Conservation (phyloP, 108 stramenopile species). For the Parmales sp. region DNA sequence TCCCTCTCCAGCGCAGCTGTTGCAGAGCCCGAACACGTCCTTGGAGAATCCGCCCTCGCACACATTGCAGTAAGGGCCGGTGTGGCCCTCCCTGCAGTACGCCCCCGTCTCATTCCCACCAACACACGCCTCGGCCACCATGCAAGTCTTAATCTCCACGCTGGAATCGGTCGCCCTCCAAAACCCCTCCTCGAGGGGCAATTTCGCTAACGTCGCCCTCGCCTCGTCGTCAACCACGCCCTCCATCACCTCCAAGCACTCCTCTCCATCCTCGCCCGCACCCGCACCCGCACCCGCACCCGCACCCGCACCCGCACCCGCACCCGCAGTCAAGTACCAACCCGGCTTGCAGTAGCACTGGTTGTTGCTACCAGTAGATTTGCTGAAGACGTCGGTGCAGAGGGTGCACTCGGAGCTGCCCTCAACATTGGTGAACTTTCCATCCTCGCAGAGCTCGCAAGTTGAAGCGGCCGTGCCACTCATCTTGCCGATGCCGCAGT, state of each 20-base stretch:
- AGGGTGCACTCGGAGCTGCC: background rate
- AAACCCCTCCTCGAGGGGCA: background rate
- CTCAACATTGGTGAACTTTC: background rate
- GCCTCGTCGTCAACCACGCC: background rate
- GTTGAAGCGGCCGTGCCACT: background rate
- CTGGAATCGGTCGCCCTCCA: background rate
- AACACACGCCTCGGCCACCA: background rate
- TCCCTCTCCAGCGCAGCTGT: background rate
- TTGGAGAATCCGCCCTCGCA: background rate
- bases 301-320: no score
- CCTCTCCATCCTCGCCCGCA: no score
- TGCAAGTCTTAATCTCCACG: background rate
- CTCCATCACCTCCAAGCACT: no score
- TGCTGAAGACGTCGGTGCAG: conserved; percentile 6
- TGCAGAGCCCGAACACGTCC: background rate
- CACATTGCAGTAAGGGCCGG: conserved; percentile 6
- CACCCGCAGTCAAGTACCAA: no score
- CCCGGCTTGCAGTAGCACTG: no score
- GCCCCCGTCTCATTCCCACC: background rate
- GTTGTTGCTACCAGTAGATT: no score
- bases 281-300: no score
- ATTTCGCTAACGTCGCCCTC: background rate
- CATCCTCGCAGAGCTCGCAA: background rate
- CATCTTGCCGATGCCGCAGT: background rate
- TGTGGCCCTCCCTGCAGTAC: background rate